Evolutionary conservation across 2,329 filamentous ascomycete genomes (phyloP).

Genomic region (Tolypocladium nubicola): DNA sequence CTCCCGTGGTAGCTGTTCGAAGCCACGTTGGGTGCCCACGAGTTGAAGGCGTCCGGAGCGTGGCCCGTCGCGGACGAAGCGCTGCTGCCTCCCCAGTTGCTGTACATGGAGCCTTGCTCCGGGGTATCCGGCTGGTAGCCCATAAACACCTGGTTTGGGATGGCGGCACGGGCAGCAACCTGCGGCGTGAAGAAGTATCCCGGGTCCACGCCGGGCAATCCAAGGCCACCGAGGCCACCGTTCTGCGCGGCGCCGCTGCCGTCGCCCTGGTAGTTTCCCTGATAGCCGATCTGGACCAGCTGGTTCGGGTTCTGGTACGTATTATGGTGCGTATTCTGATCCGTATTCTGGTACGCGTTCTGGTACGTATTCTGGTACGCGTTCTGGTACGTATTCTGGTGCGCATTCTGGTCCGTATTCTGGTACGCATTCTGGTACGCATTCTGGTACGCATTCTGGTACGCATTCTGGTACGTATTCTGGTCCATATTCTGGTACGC

Average conservation of each 20-base stretch:
- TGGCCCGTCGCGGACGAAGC: neutral
- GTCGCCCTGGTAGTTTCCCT: neutral
- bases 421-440: neutral
- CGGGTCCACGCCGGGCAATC: neutral
- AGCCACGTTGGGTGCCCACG: neutral
- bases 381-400: neutral
- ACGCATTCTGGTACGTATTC: neutral
- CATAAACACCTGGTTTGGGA: neutral
- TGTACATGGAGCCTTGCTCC: neutral
- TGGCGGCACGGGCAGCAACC: neutral
- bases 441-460: too few species aligned
- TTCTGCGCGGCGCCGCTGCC: neutral
- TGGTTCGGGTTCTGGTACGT: neutral
- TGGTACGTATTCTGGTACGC: too few species aligned
- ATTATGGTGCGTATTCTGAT: neutral
- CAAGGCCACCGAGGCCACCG: neutral
- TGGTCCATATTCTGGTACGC: neutral
- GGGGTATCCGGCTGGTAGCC: neutral
- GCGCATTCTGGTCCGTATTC: neutral
- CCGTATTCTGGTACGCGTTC: too few species aligned
- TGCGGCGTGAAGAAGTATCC: neutral
- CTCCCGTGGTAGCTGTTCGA: neutral
- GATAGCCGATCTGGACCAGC: neutral
- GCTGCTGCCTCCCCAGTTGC: neutral
- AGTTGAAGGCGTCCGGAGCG: neutral